phyloP scores from a whole-genome alignment of 2,329 filamentous ascomycete genomes.

The Aspergillus niger region DNA sequence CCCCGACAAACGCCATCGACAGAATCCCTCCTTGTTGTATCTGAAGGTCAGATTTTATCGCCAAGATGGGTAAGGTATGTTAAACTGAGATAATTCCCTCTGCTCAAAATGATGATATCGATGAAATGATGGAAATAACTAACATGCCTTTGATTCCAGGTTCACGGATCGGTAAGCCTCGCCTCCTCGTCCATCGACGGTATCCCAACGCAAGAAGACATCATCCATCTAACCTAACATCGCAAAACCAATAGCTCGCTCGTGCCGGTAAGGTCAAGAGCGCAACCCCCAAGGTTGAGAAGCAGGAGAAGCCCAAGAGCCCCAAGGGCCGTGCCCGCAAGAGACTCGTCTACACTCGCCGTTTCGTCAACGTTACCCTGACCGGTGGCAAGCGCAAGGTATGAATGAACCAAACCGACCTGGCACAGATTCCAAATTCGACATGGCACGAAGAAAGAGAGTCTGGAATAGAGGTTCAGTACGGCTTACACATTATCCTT shows the following conservation, averaged over 20 bases:
- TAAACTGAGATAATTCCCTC: not conserved
- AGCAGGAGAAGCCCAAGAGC: conserved; percentile 84
- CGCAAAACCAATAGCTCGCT: conserved; percentile 18
- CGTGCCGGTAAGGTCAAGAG: conserved; percentile 30
- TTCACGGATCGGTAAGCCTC: conserved; percentile 17
- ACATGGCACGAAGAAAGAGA: not conserved
- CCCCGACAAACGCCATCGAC: conserved; percentile 15
- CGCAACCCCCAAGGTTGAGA: conserved; percentile 28
- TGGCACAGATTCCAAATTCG: not conserved
- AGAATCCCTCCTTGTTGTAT: conserved; percentile 7
- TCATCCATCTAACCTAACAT: not conserved
- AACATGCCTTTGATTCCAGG: conserved; percentile 9
- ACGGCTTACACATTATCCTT: not conserved
- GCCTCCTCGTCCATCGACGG: not conserved
- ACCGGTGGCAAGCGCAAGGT: conserved; percentile 99
- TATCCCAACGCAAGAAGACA: not conserved
- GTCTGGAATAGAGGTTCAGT: not conserved
- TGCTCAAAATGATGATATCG: not conserved
- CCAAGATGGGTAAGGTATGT: conserved; percentile 20
- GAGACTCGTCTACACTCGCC: conserved; percentile 92
- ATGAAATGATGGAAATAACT: conserved; percentile 2
- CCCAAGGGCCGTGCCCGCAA: conserved; percentile 98
- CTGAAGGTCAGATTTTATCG: conserved; percentile 9
- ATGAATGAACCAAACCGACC: conserved; percentile 27
- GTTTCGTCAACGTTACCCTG: conserved; percentile 97